These are phyloP conservation scores for Rhizopus stolonifer DNA, from an alignment of 371 early-diverging fungal species.

Conservation along the genomic window DNA sequence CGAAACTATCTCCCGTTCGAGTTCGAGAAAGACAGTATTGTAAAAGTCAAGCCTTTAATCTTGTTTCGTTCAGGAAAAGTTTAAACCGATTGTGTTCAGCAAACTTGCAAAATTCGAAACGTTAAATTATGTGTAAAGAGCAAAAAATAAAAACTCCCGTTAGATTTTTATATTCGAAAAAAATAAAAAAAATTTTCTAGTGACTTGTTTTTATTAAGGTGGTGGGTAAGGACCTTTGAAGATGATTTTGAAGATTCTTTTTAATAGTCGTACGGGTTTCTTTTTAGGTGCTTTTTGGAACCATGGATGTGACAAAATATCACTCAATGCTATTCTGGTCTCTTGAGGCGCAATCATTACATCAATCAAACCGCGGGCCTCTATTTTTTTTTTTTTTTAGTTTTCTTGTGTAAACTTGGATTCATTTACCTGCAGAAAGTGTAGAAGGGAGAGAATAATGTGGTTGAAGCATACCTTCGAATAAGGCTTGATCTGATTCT, in stretches of 20 bases:
- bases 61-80: constrained; percentile 35
- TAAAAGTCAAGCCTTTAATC: constrained; percentile 19
- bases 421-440: constrained; percentile 30
- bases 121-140: constrained; percentile 13
- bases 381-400: constrained; percentile 17
- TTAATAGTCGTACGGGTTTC: constrained; percentile 8
- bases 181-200: constrained; percentile 5
- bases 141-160: constrained; percentile 15
- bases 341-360: constrained; percentile 40
- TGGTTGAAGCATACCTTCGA: constrained; percentile 38
- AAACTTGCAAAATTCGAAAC: constrained; percentile 30
- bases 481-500: constrained; percentile 18
- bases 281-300: constrained; percentile 15
- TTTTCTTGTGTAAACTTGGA: not conserved
- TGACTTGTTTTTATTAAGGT: constrained; percentile 14
- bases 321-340: constrained; percentile 36
- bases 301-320: constrained; percentile 48
- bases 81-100: constrained; percentile 27
- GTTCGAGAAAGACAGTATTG: constrained; percentile 15
- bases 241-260: constrained; percentile 17
- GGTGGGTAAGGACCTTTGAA: constrained; percentile 42
- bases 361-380: constrained; percentile 41
- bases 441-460: constrained; percentile 33
- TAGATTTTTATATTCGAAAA: too few relatives aligned
- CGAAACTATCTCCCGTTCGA: constrained; percentile 20